Conservation (phyloP, 805 yeast genomes). For the Nakazawaea laoshanensis region DNA sequence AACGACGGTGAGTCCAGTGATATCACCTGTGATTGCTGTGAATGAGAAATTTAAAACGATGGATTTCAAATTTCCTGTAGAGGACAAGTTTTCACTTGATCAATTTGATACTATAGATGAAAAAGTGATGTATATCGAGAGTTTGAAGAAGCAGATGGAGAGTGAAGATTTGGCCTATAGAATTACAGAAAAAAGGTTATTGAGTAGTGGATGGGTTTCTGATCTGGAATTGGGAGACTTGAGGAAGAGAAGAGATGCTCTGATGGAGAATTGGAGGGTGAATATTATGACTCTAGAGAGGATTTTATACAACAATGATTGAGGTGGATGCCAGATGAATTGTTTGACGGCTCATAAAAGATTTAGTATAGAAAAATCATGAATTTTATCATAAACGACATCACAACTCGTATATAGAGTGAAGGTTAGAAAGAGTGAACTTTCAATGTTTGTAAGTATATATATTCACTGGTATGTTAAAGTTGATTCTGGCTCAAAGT, state of each 20-base stretch:
- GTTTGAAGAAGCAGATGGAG: conserved; percentile 8
- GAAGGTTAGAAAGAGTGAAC: no score
- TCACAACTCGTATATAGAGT: no score
- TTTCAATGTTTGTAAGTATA: no score
- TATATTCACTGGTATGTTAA: no score
- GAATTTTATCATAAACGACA: no score
- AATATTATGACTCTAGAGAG: conserved; percentile 4
- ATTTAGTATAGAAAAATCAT: no score
- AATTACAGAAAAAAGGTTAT: conserved; percentile 7
- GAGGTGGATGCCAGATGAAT: no score
- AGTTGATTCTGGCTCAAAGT: no score
- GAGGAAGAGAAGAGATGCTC: conserved; percentile 4
- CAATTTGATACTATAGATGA: conserved; percentile 9
- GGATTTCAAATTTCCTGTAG: not conserved
- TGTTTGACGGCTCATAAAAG: no score
- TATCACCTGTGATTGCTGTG: conserved; percentile 8
- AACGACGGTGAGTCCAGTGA: conserved; percentile 3
- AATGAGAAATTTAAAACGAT: conserved; percentile 8
- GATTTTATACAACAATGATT: conserved; percentile 6
- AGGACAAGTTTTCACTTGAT: not conserved
- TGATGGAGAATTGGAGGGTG: conserved; percentile 5
- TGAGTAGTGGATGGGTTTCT: conserved; percentile 8
- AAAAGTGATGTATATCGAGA: conserved; percentile 7
- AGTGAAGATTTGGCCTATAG: conserved; percentile 8
- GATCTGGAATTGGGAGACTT: conserved; percentile 5